A percentile compares a stretch with the other conserved stretches of the same genome.
Evolutionary conservation across 305 asterid species (phyloP).

Genomic region (Solanum aculeatissimum): DNA sequence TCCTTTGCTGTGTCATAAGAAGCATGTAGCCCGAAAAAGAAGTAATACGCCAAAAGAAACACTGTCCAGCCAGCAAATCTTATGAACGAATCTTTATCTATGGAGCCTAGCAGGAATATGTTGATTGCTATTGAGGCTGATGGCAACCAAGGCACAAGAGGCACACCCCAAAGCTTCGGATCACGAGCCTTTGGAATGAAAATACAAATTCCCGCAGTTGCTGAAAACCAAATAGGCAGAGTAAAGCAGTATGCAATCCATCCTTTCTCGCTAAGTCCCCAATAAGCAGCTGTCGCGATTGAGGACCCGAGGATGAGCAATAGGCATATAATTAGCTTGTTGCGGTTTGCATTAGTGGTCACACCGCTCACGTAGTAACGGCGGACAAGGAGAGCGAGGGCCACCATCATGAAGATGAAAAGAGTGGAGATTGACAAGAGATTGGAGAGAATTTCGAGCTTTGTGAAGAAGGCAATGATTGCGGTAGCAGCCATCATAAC

Average conservation of each 20-base stretch:
- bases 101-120: constrained; percentile 69
- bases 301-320: constrained; percentile 34
- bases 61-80: constrained; percentile 56
- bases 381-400: constrained; percentile 34
- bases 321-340: constrained; percentile 28
- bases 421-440: not conserved
- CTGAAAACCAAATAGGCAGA: constrained; percentile 49
- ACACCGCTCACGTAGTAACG: constrained; percentile 42
- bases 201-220: constrained; percentile 42
- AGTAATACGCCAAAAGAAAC: constrained; percentile 51
- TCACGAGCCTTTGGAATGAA: constrained; percentile 40
- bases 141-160: constrained; percentile 84
- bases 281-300: constrained; percentile 34
- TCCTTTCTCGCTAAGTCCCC: constrained; percentile 41
- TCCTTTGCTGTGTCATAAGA: constrained; percentile 13
- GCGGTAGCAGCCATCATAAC: constrained; percentile 24
- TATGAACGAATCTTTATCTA: constrained; percentile 47
- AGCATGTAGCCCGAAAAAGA: constrained; percentile 51
- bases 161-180: constrained; percentile 75
- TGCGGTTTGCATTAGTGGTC: constrained; percentile 21
- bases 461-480: constrained; percentile 37
- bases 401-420: constrained; percentile 18
- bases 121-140: constrained; percentile 58
- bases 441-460: constrained; percentile 26
- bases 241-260: constrained; percentile 57